Evolutionary conservation across 148 eudicot species (phyloP), one percentile per base, ranked within the genome.

Genomic region (Polygonum maritimum): DNA sequence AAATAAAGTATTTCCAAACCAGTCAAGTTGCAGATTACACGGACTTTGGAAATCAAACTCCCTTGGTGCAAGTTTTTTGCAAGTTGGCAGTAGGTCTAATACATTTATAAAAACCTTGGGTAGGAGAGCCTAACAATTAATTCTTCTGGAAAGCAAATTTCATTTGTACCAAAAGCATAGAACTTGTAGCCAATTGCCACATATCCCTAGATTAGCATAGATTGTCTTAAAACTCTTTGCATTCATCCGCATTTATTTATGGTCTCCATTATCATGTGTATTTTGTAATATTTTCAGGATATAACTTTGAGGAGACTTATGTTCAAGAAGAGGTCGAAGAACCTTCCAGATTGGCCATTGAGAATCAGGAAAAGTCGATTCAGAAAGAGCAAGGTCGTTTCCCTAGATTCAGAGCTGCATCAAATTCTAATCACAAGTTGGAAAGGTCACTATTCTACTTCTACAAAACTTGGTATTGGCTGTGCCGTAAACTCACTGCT

Each of bases 351-450:
- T 78, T 74, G 63, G 52, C 75, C 49, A 67, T 81, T 35, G 90
- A 87, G 21, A 82, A 81, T 81, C 79, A 70, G 79, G 84, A 83
- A 78, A 82, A 70, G 78, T 52, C 78, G 73, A 80, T 74, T 75
- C 81, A 71, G 74, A 83, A 83, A 76, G 86, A 80, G 77, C 78
- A 79, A 35, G 97, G 86, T 76, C 81, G 81, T 78, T 80, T 89
- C 75, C 93, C 86, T 83, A 92, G 91, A 77, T 94, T 94, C 80
- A 87, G 80, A 84, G 82, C 78, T 82, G 96, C 96, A 31, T 83
- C 91, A 36, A 84, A 74, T 69, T 76, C 89, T 78, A 91, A 86
- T 73, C 80, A 86, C 87, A 86, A 81, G 78, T 65, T 85, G 72
- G 93, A 89, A 80, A 90, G 98, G 97, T 90, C 31, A 85, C 63